phyloP scores from a whole-genome alignment of 441 rosid species.

The Cnidoscolus chayamansa region DNA sequence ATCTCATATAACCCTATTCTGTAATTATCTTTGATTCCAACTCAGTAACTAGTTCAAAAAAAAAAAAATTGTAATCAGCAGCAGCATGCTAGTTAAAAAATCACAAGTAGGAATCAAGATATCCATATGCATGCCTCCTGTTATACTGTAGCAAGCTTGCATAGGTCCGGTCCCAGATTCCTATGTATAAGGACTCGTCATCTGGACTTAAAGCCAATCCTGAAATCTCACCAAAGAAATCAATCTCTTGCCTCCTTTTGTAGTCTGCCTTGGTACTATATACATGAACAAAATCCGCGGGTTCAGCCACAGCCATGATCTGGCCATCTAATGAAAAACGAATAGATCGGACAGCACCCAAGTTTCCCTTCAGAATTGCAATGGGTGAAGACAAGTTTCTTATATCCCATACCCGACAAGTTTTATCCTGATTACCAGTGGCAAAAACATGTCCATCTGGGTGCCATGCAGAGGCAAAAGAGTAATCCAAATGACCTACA shows the following conservation, averaged over 20 bases:
- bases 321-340: conserved; percentile 50
- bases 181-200: conserved; percentile 45
- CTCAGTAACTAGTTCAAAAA: background rate
- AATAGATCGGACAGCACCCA: conserved; percentile 51
- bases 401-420: conserved; percentile 57
- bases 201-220: conserved; percentile 55
- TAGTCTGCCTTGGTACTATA: conserved; percentile 36
- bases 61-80: background rate
- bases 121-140: conserved; percentile 40
- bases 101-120: conserved; percentile 49
- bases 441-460: conserved; percentile 49
- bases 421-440: conserved; percentile 61
- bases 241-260: conserved; percentile 46
- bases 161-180: conserved; percentile 57
- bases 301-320: conserved; percentile 51
- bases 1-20: background rate
- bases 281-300: conserved; percentile 57
- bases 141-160: conserved; percentile 54
- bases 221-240: conserved; percentile 62
- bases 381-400: conserved; percentile 43
- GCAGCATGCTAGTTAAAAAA: background rate
- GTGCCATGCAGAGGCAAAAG: conserved; percentile 67
- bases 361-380: conserved; percentile 45
- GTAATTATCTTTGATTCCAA: background rate
- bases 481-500: conserved; percentile 47